These are phyloP conservation scores for Leccinum aurantiacum DNA, from an alignment of 768 basidiomycete species.

Conservation along the genomic window DNA sequence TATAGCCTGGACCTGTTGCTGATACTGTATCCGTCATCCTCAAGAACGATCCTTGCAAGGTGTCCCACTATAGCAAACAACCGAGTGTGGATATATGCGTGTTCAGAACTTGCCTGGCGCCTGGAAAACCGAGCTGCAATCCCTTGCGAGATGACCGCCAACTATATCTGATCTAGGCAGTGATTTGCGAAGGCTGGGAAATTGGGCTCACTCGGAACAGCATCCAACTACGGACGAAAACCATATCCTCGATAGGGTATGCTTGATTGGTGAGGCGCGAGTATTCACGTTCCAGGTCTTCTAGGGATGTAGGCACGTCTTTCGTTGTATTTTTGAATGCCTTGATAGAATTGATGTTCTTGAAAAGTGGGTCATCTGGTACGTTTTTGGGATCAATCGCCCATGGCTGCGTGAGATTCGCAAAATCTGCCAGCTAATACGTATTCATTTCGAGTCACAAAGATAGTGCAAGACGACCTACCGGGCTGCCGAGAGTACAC, in stretches of 20 bases:
- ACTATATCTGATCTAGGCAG: slow-evolving; percentile 35
- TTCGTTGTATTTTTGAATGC: slow-evolving; percentile 64
- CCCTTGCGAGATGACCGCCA: slow-evolving; percentile 83
- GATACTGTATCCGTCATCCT: slow-evolving; percentile 47
- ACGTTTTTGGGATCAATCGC: slow-evolving; percentile 47
- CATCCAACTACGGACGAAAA: slow-evolving; percentile 85
- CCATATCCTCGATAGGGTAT: slow-evolving; percentile 78
- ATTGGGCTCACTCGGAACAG: slow-evolving; percentile 61
- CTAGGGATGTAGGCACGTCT: slow-evolving; percentile 61
- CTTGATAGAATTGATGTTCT: slow-evolving; percentile 34
- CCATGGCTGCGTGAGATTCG: slow-evolving; percentile 89
- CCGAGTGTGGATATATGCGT: slow-evolving; percentile 47
- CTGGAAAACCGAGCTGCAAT: slow-evolving; percentile 85
- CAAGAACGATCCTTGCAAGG: slow-evolving; percentile 58
- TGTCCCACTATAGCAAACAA: slow-evolving; percentile 63
- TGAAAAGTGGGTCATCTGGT: slow-evolving; percentile 24
- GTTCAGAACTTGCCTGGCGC: slow-evolving; percentile 87
- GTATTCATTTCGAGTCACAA: neutral
- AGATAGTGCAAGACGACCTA: slow-evolving; percentile 38
- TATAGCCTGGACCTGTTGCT: slow-evolving; percentile 29
- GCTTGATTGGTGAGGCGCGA: slow-evolving; percentile 61
- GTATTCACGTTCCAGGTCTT: slow-evolving; percentile 80
- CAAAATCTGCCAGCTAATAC: slow-evolving; percentile 78
- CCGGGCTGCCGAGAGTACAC: slow-evolving; percentile 90
- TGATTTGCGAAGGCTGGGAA: neutral